Percentiles rank a stretch among this genome's conserved stretches.
Conservation (phyloP, 768 basidiomycete species). For the Amanita phalloides region DNA sequence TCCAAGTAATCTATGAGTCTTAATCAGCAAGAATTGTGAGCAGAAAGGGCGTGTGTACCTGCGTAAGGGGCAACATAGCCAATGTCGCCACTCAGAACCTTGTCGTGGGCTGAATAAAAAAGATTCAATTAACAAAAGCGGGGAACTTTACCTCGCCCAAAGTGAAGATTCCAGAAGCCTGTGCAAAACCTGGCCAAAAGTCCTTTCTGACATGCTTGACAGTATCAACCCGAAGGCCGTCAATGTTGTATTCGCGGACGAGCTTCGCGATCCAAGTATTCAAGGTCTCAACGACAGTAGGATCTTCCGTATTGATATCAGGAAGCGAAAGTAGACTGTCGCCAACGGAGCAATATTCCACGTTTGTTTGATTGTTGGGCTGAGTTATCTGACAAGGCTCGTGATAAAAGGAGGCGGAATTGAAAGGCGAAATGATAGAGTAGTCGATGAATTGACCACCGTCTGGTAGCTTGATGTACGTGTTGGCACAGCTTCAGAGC, state of each 20-base stretch:
- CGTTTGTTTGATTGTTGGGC: constrained; percentile 43
- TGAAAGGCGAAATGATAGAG: constrained; percentile 19
- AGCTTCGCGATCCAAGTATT: constrained; percentile 50
- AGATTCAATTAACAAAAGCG: not conserved
- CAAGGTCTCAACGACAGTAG: constrained; percentile 38
- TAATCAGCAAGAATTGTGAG: not conserved
- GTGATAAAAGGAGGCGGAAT: constrained; percentile 33
- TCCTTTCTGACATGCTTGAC: constrained; percentile 45
- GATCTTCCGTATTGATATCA: constrained; percentile 64
- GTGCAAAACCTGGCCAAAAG: constrained; percentile 61
- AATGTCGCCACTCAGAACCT: constrained; percentile 14
- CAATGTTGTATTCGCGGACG: constrained; percentile 46
- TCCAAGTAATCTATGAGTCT: constrained; percentile 33
- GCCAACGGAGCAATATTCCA: constrained; percentile 70
- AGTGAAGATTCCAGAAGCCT: constrained; percentile 56
- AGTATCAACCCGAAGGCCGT: constrained; percentile 66
- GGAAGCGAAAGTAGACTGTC: constrained; percentile 52
- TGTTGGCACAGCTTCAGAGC: constrained; percentile 11
- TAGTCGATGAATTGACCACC: constrained; percentile 16
- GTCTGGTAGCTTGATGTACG: constrained; percentile 8
- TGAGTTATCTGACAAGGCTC: constrained; percentile 56
- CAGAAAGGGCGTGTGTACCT: constrained; percentile 8
- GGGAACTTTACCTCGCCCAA: constrained; percentile 50
- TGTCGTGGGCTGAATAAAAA: not conserved
- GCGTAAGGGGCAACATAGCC: constrained; percentile 31